Evolutionary conservation across 495 filamentous ascomycete genomes (phyloP), one percentile per base, ranked within the genome.

Genomic region (Parachaetomium inaequale): DNA sequence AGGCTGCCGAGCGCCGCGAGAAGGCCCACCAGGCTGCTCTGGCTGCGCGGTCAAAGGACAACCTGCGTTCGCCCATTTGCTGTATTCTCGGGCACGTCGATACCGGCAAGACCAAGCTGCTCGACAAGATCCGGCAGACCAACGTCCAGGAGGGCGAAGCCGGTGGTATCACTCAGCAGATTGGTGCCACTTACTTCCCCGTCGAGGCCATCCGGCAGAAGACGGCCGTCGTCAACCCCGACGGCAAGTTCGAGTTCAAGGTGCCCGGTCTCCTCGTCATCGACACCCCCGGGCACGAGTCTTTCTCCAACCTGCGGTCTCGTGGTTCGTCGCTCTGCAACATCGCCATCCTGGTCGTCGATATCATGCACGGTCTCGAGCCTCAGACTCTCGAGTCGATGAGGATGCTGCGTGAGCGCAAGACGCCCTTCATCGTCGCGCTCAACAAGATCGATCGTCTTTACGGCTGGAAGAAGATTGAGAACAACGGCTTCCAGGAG

Each of bases 361-460:
- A 99, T 82, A 99, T 99, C 71, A 99, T 99, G 95, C 95, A 99
- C 82, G 95, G 95, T 70, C 85, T 99, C 51, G 95, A 99, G 75
- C 95, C 92, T 17, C 95, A 99, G 74, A 99, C 95, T 26, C 83
- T 98, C 7, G 95, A 99, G 75, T 98, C 95, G 8, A 97, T 99
- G 90, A 87, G 86, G 62, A 76, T 99, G 57, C 85, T 99, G 38
- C 85, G 94, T 69, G 93, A 97, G 68, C 83, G 91, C 61, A 95
- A 92, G 75, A 99, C 95, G 47, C 94, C 95, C 12, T 99, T 99
- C 81, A 96, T 99, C 68, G 95, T 99, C 49, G 95, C 95, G 2
- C 81, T 99, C 66, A 99, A 99, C 85, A 99, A 99, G 83, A 97
- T 99, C 65, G 95, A 99, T 85, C 92, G 95, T 87, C 87, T 99